Conservation (phyloP, 495 filamentous ascomycete genomes). For the Rhypophila decipiens region DNA sequence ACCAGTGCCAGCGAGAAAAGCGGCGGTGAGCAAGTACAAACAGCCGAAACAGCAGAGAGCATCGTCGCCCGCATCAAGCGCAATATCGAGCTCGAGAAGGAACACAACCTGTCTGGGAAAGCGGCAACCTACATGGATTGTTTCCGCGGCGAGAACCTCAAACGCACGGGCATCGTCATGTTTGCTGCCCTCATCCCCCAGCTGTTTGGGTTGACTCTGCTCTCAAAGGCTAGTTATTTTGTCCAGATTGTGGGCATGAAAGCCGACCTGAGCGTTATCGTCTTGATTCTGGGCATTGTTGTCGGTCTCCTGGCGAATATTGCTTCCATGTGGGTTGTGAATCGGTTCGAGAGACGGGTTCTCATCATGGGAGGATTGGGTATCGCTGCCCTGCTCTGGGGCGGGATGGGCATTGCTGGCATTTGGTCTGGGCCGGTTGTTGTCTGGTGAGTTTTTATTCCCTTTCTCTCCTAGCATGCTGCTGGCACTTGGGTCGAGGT, state of each 20-base stretch:
- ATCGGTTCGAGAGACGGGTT: conserved; percentile 11
- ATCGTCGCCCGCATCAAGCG: background rate
- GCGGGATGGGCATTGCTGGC: conserved; percentile 17
- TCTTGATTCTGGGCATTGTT: conserved; percentile 17
- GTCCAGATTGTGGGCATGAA: conserved; percentile 20
- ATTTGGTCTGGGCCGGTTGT: conserved; percentile 7
- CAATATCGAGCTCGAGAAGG: background rate
- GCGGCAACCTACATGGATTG: conserved; percentile 5
- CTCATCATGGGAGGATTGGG: conserved; percentile 14
- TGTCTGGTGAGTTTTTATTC: background rate
- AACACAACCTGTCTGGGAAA: no score
- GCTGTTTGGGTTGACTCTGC: conserved; percentile 17
- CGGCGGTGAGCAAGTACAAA: background rate
- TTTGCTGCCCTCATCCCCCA: conserved; percentile 16
- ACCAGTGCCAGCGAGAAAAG: no score
- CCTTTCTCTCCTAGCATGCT: background rate
- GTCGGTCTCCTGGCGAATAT: conserved; percentile 15
- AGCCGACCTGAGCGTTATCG: conserved; percentile 6
- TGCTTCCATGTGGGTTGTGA: conserved; percentile 13
- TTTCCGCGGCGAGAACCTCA: conserved; percentile 19
- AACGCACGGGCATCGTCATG: conserved; percentile 23
- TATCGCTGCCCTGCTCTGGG: conserved; percentile 12
- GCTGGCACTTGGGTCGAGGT: background rate
- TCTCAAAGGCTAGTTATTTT: conserved; percentile 19
- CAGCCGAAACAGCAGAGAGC: no score